Evolutionary conservation across 768 basidiomycete genomes (phyloP), one percentile per base, ranked within the genome.

Genomic region (Lactarius hatsudake): DNA sequence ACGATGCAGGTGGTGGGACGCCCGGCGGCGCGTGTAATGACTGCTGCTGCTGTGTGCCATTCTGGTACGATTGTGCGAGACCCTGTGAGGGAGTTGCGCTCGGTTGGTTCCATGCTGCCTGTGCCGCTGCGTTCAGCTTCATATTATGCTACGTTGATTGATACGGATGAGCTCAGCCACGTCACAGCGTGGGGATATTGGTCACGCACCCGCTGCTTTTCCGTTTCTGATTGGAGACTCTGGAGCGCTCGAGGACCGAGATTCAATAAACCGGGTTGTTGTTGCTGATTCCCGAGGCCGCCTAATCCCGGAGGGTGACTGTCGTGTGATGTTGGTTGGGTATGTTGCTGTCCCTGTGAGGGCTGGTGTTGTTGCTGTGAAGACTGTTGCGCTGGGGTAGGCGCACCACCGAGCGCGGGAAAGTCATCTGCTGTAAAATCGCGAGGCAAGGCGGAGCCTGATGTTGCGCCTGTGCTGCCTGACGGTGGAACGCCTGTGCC

Each of bases 351-450:
- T 23, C 26, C n/a, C 13, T 73, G 75, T 5, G 68, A 74, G n/a
- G 79, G 80, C 28, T 76, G 68, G 18, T 72, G 72, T 34, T 75
- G 74, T 28, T 34, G 76, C 68, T 78, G 72, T 36, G 45, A 48
- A 3, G 45, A 23, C 18, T 73, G 74, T 30, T 72, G 74, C 79
- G 80, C 60, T 74, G 73, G 59, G 69, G 82, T 80, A 65, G 80
- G 78, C 71, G 84, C 87, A 61, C 88, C 89, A 13, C 92, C 89
- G 32, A 95, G 80, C 20, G 93, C 93, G 60, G 93, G 93, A 75
- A 95, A 94, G 79, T 95, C 93, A 71, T 94, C 92, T 48, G 88
- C 86, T n/a, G 89, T 90, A 68, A 94, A 91, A 75, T 89, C 87
- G 73, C 87, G 81, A 64, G 84, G 77, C 71, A 84, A 82, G 68